Evolutionary conservation across 1,139 yeast genomes (phyloP).

Genomic region (Magnusiomyces clavatus): DNA sequence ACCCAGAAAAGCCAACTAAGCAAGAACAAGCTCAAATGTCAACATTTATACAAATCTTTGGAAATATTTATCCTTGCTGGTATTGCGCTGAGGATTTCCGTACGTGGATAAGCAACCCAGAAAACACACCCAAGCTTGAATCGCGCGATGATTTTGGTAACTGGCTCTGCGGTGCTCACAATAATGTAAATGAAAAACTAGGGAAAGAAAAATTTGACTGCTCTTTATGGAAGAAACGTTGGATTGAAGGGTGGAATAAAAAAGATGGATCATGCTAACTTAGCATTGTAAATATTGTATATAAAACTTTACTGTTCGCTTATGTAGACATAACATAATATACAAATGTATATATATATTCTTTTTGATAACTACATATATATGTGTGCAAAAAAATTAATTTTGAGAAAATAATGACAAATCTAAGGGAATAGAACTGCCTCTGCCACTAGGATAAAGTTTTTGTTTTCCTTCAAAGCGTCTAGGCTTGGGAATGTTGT

Average conservation of each 20-base stretch:
- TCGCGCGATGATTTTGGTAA: slow-evolving; percentile 71
- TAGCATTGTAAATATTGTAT: neutral
- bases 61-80: slow-evolving; percentile 89
- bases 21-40: slow-evolving; percentile 64
- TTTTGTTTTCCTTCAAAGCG: slow-evolving; percentile 61
- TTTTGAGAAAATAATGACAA: slow-evolving; percentile 31
- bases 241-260: slow-evolving; percentile 47
- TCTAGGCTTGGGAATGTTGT: slow-evolving; percentile 78
- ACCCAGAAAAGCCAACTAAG: slow-evolving; percentile 60
- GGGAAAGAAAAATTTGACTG: slow-evolving; percentile 87
- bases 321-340: too few relatives aligned
- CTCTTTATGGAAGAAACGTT: slow-evolving; percentile 81
- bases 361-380: neutral
- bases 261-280: neutral
- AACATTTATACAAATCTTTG: slow-evolving; percentile 61
- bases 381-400: neutral
- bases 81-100: slow-evolving; percentile 85
- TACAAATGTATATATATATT: neutral
- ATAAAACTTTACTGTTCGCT: neutral
- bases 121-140: slow-evolving; percentile 53
- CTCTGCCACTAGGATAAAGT: slow-evolving; percentile 92
- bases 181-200: slow-evolving; percentile 73
- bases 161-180: slow-evolving; percentile 96
- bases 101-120: slow-evolving; percentile 43
- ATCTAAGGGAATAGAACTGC: slow-evolving; percentile 84